A percentile compares a stretch with the other conserved stretches of the same genome.
Conservation (phyloP, 2,329 filamentous ascomycete genomes). For the Chalaropsis ovoidea region DNA sequence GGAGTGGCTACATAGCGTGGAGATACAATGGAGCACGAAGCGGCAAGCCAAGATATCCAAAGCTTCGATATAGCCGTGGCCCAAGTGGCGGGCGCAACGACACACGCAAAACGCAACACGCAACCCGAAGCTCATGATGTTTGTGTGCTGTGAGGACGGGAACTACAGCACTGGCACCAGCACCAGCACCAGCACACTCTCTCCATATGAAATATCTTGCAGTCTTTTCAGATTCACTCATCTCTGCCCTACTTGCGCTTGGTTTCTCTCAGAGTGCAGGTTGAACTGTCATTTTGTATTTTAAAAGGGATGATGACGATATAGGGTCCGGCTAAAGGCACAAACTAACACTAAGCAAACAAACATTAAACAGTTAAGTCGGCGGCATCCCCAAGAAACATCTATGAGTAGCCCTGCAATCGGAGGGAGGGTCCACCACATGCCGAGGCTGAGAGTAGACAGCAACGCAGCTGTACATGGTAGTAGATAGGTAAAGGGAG, state of each 20-base stretch:
- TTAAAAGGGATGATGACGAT: not conserved
- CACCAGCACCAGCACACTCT: constrained; percentile 4
- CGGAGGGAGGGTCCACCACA: no score
- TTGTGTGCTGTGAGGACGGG: constrained; percentile 9
- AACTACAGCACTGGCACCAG: constrained; percentile 16
- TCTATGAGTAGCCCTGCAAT: not conserved
- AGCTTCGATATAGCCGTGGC: constrained; percentile 29
- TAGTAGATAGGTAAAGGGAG: not conserved
- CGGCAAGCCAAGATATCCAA: constrained; percentile 54
- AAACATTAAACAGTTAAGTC: not conserved
- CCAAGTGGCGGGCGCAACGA: not conserved
- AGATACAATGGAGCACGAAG: constrained; percentile 57
- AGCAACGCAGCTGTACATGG: not conserved
- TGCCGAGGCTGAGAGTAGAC: no score
- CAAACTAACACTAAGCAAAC: constrained; percentile 12
- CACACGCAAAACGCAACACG: not conserved
- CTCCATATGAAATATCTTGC: not conserved
- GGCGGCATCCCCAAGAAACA: not conserved
- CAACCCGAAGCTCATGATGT: not conserved
- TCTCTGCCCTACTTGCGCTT: not conserved
- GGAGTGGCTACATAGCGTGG: constrained; percentile 81
- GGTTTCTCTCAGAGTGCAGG: not conserved
- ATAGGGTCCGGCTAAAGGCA: constrained; percentile 14
- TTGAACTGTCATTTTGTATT: constrained; percentile 5
- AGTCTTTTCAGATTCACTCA: not conserved